Evolutionary conservation across 306 rosid species (phyloP).

Genomic region (Pterocarpus santalinus): DNA sequence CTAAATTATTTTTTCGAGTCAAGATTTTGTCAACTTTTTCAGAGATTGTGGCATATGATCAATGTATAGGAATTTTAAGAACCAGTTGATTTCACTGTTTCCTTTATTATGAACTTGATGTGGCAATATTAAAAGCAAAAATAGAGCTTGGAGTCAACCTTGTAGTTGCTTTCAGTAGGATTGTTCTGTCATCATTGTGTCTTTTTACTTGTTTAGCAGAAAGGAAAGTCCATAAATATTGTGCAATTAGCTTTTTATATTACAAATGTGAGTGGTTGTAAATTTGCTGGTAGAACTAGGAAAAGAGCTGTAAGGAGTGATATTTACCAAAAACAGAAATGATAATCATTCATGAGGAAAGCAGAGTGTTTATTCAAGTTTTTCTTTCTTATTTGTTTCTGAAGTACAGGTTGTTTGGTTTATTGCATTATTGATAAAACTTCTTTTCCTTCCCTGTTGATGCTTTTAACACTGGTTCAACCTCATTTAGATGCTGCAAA

Average conservation of each 20-base stretch:
- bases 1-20: constrained; percentile 6
- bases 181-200: constrained; percentile 2
- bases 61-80: constrained; percentile 29
- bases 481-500: constrained; percentile 89
- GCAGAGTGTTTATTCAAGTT: constrained; percentile 25
- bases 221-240: constrained; percentile 1
- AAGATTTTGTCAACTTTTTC: constrained; percentile 38
- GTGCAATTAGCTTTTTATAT: constrained; percentile 29
- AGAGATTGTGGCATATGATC: constrained; percentile 16
- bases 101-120: constrained; percentile 29
- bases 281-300: constrained; percentile 41
- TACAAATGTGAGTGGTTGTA: constrained; percentile 9
- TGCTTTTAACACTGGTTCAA: constrained; percentile 45
- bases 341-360: constrained; percentile 15
- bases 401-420: constrained; percentile 20
- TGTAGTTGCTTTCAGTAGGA: constrained; percentile 33
- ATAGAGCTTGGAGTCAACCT: constrained; percentile 19
- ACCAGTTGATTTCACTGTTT: constrained; percentile 31
- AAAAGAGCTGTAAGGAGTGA: constrained; percentile 1
- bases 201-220: background rate
- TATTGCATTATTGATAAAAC: constrained; percentile 23
- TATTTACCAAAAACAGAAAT: constrained; percentile 20
- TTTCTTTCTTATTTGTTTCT: constrained; percentile 45
- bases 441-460: constrained; percentile 42
- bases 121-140: constrained; percentile 36